A percentile compares a stretch with the other conserved stretches of the same genome.
Evolutionary conservation across 2,329 filamentous ascomycete genomes (phyloP).

Genomic region (Neofusicoccum parvum): DNA sequence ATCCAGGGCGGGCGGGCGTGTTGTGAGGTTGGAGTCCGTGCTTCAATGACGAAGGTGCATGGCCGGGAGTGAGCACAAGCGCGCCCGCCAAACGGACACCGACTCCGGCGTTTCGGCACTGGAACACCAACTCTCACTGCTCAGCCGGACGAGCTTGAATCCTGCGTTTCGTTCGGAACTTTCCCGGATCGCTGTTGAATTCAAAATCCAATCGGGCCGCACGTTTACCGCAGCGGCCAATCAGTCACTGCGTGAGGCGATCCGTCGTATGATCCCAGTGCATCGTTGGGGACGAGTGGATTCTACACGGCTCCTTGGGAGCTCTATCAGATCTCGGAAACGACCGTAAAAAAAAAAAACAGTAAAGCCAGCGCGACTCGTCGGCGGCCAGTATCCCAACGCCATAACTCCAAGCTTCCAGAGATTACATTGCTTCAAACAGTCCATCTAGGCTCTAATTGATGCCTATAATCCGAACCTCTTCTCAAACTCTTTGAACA

Average conservation of each 20-base stretch:
- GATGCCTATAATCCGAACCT: constrained; percentile 59
- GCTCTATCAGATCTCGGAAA: neutral
- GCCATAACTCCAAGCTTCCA: constrained; percentile 16
- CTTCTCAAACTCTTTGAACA: constrained; percentile 79
- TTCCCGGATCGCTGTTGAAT: neutral
- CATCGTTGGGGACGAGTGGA: neutral
- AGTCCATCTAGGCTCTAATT: neutral
- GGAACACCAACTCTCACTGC: neutral
- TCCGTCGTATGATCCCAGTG: neutral
- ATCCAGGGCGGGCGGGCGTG: constrained; percentile 21
- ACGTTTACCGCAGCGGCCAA: neutral
- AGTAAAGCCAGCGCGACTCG: constrained; percentile 10
- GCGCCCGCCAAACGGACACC: neutral
- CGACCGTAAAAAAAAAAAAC: neutral
- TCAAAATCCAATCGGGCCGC: neutral
- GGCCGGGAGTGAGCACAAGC: neutral
- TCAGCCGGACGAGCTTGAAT: neutral
- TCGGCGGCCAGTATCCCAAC: constrained; percentile 3
- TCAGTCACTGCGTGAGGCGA: neutral
- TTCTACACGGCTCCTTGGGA: neutral
- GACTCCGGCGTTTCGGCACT: neutral
- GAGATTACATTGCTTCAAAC: constrained; percentile 5
- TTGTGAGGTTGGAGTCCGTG: constrained; percentile 21
- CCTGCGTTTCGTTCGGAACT: neutral
- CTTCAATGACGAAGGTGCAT: constrained; percentile 19